Conservation (phyloP, 2,329 filamentous ascomycete species). For the Calonectria crousiana region DNA sequence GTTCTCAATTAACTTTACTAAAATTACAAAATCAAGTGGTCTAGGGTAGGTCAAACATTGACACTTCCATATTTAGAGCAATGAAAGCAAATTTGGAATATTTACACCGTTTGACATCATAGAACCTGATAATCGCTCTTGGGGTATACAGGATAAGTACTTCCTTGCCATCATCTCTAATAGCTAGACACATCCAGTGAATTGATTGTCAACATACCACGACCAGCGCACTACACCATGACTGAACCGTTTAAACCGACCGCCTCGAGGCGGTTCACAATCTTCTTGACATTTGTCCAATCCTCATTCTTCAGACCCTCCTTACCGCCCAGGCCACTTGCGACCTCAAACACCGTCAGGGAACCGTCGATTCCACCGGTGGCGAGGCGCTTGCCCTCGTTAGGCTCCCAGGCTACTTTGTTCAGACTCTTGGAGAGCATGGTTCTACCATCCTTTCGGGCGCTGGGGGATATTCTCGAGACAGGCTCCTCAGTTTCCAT, state of each 20-base stretch:
- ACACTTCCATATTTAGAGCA: not conserved
- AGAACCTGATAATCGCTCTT: conserved; percentile 20
- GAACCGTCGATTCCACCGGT: conserved; percentile 93
- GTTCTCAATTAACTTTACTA: not conserved
- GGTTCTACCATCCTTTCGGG: conserved; percentile 72
- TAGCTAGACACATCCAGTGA: conserved; percentile 30
- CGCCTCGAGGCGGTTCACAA: conserved; percentile 81
- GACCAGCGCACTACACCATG: conserved; percentile 48
- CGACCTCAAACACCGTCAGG: conserved; percentile 93
- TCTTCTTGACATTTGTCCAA: conserved; percentile 92
- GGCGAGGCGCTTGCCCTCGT: conserved; percentile 87
- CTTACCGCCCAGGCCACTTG: conserved; percentile 83
- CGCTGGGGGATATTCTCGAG: conserved; percentile 80
- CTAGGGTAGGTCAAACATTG: not conserved
- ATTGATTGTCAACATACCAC: conserved; percentile 33
- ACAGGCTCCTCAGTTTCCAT: conserved; percentile 93
- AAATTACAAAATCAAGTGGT: not conserved
- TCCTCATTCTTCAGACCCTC: conserved; percentile 88
- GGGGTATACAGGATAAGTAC: conserved; percentile 42
- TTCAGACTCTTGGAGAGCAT: conserved; percentile 90
- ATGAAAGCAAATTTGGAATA: not conserved
- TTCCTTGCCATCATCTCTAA: conserved; percentile 31
- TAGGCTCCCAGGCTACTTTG: conserved; percentile 93
- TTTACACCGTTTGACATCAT: not conserved
- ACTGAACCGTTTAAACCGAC: conserved; percentile 64